Conservation (phyloP, 225 moss, liverwort and hornwort genomes). For the Pseudisothecium myosuroides region DNA sequence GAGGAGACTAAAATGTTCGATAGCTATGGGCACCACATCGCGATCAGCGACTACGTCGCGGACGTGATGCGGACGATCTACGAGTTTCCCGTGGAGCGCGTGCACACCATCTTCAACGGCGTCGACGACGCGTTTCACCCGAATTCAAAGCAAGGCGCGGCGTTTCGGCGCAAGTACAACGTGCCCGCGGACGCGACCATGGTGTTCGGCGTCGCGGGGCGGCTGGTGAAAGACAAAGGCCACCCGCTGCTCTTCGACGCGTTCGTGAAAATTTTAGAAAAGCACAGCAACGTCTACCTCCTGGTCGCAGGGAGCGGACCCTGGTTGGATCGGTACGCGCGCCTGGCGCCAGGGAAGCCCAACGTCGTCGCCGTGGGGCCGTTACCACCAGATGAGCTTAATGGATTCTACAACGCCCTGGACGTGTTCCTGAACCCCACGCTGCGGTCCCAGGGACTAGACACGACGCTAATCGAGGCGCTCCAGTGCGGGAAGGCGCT, state of each 20-base stretch:
- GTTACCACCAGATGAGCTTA: background rate
- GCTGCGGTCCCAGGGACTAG: background rate
- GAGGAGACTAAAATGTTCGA: background rate
- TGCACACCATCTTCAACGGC: constrained; percentile 15
- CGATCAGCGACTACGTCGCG: background rate
- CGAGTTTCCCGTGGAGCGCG: background rate
- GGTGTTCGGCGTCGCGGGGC: background rate
- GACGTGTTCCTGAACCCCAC: background rate
- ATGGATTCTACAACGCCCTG: background rate
- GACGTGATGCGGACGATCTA: constrained; percentile 1
- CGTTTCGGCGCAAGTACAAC: background rate
- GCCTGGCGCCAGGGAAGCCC: background rate
- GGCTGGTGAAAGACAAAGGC: background rate
- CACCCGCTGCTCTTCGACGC: background rate
- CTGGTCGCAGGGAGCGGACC: background rate
- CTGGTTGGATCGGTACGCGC: background rate
- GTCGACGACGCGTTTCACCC: background rate
- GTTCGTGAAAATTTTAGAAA: background rate
- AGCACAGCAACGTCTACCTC: background rate
- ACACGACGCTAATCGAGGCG: background rate
- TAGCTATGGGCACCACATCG: background rate
- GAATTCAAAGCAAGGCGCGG: background rate
- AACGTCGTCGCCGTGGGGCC: background rate
- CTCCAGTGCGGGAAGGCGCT: background rate
- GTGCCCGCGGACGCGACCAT: background rate